A percentile compares a stretch with the other conserved stretches of the same genome.
Conservation (phyloP, 1,139 yeast genomes). For the Nematodospora anomalae region DNA sequence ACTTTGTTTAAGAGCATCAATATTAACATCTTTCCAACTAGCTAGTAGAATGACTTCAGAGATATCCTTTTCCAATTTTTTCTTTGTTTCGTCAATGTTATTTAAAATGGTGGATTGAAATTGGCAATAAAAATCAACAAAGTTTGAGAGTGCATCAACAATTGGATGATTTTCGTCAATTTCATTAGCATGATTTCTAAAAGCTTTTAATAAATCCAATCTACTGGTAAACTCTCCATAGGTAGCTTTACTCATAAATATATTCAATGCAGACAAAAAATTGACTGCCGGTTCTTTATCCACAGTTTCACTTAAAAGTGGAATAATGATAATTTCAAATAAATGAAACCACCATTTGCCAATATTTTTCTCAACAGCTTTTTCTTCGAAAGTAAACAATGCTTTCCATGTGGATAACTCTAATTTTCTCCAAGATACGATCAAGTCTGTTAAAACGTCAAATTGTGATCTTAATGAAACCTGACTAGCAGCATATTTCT, state of each 20-base stretch:
- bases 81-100: conserved; percentile 46
- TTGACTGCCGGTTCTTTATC: conserved; percentile 32
- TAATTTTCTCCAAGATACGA: conserved; percentile 87
- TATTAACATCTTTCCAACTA: conserved; percentile 96
- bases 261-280: conserved; percentile 67
- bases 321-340: conserved; percentile 70
- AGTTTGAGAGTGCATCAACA: conserved; percentile 55
- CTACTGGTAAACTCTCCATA: conserved; percentile 71
- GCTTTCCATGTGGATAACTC: conserved; percentile 87
- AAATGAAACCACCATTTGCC: conserved; percentile 93
- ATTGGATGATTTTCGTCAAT: conserved; percentile 22
- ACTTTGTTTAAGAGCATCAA: conserved; percentile 90
- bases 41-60: conserved; percentile 84
- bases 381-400: conserved; percentile 69
- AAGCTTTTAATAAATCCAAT: conserved; percentile 60
- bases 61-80: conserved; percentile 70
- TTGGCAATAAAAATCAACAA: conserved; percentile 65
- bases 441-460: conserved; percentile 60
- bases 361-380: conserved; percentile 45
- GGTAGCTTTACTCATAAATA: conserved; percentile 73
- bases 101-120: conserved; percentile 52
- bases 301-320: conserved; percentile 25
- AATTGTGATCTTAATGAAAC: conserved; percentile 62
- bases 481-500: conserved; percentile 81
- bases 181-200: conserved; percentile 49